phyloP scores from a whole-genome alignment of 768 basidiomycete species.

The Lactarius tabidus region DNA sequence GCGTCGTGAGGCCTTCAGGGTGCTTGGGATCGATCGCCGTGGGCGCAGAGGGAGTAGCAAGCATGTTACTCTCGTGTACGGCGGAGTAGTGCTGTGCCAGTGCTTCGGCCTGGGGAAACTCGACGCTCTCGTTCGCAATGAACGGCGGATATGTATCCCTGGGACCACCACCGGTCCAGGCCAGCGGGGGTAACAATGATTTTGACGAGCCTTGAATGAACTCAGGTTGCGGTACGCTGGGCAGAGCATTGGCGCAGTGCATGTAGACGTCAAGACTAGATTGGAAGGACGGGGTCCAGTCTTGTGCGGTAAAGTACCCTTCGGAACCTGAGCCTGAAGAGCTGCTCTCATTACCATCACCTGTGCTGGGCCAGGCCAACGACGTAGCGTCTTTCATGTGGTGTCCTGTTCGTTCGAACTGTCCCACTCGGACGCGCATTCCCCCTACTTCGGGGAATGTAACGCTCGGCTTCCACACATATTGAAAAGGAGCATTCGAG shows the following conservation, averaged over 20 bases:
- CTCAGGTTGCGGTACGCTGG: slow-evolving; percentile 1
- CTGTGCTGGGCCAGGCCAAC: neutral
- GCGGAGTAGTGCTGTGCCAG: slow-evolving; percentile 7
- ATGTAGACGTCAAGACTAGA: neutral
- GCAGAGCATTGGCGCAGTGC: neutral
- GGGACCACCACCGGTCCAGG: neutral
- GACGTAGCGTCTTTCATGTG: neutral
- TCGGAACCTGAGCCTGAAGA: slow-evolving; percentile 2
- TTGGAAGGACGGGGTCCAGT: slow-evolving; percentile 1
- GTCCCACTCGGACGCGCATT: slow-evolving; percentile 20
- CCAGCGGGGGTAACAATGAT: neutral
- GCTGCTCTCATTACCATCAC: neutral
- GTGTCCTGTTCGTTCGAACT: slow-evolving; percentile 9
- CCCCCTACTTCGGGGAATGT: slow-evolving; percentile 12
- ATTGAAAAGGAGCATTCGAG: neutral
- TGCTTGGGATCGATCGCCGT: neutral
- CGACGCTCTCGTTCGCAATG: neutral
- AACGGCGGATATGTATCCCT: neutral
- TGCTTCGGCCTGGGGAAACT: slow-evolving; percentile 2
- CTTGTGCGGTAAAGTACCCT: slow-evolving; percentile 11
- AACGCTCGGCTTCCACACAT: slow-evolving; percentile 10
- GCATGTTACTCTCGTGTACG: slow-evolving; percentile 1
- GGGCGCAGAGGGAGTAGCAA: neutral
- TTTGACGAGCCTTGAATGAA: slow-evolving; percentile 18
- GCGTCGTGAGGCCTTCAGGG: neutral